phyloP scores from a whole-genome alignment of 148 eudicot species.

The Simmondsia chinensis region DNA sequence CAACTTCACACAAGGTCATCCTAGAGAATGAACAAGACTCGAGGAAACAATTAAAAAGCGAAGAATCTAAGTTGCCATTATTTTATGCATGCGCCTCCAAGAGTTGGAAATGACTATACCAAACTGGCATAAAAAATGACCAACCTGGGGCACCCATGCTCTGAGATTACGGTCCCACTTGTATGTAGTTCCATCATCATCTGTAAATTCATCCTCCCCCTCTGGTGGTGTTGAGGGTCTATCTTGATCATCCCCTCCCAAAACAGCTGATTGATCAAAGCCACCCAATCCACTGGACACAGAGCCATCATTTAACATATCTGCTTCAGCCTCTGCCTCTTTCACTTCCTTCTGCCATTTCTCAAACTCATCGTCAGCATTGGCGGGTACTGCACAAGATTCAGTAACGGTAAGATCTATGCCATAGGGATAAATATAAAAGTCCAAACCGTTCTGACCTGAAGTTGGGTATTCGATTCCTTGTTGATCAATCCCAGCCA shows the following conservation, averaged over 20 bases:
- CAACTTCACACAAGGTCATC: no score
- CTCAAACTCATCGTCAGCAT: slow-evolving; percentile 62
- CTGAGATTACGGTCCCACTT: slow-evolving; percentile 78
- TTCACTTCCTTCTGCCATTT: slow-evolving; percentile 80
- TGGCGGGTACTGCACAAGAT: slow-evolving; percentile 39
- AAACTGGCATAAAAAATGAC: slow-evolving; percentile 3
- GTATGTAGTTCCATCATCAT: slow-evolving; percentile 93
- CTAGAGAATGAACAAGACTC: no score
- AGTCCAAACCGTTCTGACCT: slow-evolving; percentile 12
- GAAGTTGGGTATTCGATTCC: slow-evolving; percentile 24
- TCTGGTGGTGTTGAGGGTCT: slow-evolving; percentile 92
- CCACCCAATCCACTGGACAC: slow-evolving; percentile 8
- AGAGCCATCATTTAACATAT: slow-evolving; percentile 21
- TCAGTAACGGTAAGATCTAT: slow-evolving; percentile 6
- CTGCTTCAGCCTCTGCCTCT: slow-evolving; percentile 57
- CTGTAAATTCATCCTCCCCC: slow-evolving; percentile 87
- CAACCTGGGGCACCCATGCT: slow-evolving; percentile 97
- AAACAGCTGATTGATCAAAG: slow-evolving; percentile 2
- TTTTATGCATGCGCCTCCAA: no score
- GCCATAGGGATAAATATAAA: slow-evolving; percentile 3
- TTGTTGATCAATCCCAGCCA: slow-evolving; percentile 29
- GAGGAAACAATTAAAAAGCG: no score
- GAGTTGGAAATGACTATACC: neutral
- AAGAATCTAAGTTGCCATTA: no score
- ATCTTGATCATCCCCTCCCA: slow-evolving; percentile 30